Evolutionary conservation across 441 rosid genomes (phyloP).

Genomic region (Erodium moschatum): DNA sequence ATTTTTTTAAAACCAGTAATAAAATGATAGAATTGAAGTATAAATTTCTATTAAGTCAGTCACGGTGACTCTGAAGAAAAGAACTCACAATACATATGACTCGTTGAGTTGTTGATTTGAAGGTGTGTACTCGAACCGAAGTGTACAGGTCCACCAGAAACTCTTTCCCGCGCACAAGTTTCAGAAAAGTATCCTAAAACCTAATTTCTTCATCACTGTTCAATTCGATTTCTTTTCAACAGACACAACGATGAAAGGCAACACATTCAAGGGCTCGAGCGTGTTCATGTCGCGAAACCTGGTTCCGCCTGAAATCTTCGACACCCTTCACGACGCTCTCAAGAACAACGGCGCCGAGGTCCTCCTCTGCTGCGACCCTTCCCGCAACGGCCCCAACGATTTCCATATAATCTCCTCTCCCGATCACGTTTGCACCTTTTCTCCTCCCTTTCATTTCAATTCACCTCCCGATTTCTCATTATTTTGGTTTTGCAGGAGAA

Average conservation of each 20-base stretch:
- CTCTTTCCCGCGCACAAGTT: conserved; percentile 19
- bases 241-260: conserved; percentile 44
- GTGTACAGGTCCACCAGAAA: too few relatives aligned
- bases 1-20: too few relatives aligned
- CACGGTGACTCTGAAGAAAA: too few relatives aligned
- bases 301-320: conserved; percentile 83
- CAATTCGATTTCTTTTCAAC: too few relatives aligned
- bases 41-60: too few relatives aligned
- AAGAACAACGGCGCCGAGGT: conserved; percentile 76
- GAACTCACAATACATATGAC: too few relatives aligned
- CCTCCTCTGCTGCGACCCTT: conserved; percentile 88
- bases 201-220: background rate
- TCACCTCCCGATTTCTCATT: background rate
- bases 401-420: conserved; percentile 79
- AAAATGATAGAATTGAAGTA: too few relatives aligned
- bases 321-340: conserved; percentile 77
- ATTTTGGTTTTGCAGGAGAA: conserved; percentile 59
- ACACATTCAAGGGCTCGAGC: conserved; percentile 56
- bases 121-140: too few relatives aligned
- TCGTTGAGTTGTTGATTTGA: too few relatives aligned
- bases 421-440: conserved; percentile 39
- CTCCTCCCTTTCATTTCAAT: background rate
- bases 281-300: conserved; percentile 83
- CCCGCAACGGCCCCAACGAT: conserved; percentile 59
- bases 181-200: conserved; percentile 5